These are phyloP conservation scores for Talaromyces thailandensis DNA, from an alignment of 495 filamentous ascomycete genomes.

Conservation along the genomic window DNA sequence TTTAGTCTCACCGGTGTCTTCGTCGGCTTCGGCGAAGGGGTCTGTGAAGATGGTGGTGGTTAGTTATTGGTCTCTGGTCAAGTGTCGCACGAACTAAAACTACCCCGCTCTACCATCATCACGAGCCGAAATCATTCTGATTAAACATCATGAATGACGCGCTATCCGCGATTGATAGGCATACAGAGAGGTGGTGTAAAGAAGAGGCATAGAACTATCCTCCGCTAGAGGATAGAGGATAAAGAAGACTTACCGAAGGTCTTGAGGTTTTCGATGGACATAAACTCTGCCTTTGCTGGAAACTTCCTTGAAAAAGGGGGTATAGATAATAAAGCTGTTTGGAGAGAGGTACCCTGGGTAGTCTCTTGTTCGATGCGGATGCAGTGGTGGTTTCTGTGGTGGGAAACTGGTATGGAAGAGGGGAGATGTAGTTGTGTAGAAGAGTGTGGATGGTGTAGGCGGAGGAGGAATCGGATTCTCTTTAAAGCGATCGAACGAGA, in stretches of 20 bases:
- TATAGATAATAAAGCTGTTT: conserved; percentile 21
- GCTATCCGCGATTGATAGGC: not conserved
- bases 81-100: conserved; percentile 1
- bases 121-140: not conserved
- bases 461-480: conserved; percentile 16
- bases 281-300: conserved; percentile 65
- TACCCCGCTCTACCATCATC: conserved; percentile 4
- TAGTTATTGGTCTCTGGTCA: conserved; percentile 27
- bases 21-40: conserved; percentile 99
- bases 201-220: not conserved
- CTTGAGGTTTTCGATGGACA: conserved; percentile 99
- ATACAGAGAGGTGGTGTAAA: not conserved
- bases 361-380: conserved; percentile 15
- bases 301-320: conserved; percentile 36
- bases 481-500: not conserved
- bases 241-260: conserved; percentile 74
- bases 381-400: not conserved
- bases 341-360: conserved; percentile 22
- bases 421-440: conserved; percentile 11
- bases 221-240: conserved; percentile 16
- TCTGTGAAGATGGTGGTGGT: conserved; percentile 45
- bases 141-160: not conserved
- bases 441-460: conserved; percentile 17
- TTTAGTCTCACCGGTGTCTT: conserved; percentile 86
- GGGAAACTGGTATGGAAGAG: conserved; percentile 5